A percentile compares a stretch with the other conserved stretches of the same genome.
These are phyloP conservation scores for Ustilago vetiveriae DNA, from an alignment of 1,284 basidiomycete genomes.

Conservation along the genomic window DNA sequence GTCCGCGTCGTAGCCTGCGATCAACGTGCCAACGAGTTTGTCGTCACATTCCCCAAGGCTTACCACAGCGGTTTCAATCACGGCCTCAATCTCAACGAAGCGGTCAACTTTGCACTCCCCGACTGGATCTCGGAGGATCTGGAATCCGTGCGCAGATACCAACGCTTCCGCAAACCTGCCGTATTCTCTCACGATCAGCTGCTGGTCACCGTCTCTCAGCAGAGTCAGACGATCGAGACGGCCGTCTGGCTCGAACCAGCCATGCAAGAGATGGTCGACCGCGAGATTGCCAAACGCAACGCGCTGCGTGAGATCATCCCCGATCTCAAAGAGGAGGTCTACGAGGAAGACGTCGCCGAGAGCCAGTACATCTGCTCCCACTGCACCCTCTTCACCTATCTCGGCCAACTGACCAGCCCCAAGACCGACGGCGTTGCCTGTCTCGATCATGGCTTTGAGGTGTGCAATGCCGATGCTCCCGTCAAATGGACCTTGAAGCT, in stretches of 20 bases:
- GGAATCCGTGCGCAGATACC: constrained; percentile 84
- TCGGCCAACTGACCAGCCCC: constrained; percentile 79
- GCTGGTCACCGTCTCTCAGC: constrained; percentile 90
- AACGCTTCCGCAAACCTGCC: constrained; percentile 87
- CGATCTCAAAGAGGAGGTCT: constrained; percentile 76
- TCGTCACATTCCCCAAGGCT: constrained; percentile 94
- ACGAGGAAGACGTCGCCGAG: constrained; percentile 83
- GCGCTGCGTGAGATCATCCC: constrained; percentile 69
- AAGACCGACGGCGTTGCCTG: constrained; percentile 79
- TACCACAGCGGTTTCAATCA: constrained; percentile 99
- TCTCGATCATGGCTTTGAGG: constrained; percentile 80
- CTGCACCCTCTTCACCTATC: constrained; percentile 95
- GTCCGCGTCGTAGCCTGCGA: constrained; percentile 95
- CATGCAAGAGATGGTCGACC: constrained; percentile 86
- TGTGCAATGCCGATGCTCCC: constrained; percentile 77
- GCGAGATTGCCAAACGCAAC: constrained; percentile 79
- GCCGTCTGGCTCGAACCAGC: constrained; percentile 81
- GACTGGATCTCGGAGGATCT: constrained; percentile 91
- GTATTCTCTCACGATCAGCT: constrained; percentile 99
- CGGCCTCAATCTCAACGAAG: constrained; percentile 97
- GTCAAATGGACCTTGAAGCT: constrained; percentile 76
- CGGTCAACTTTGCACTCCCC: constrained; percentile 97
- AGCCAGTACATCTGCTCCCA: constrained; percentile 92
- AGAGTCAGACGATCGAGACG: constrained; percentile 90
- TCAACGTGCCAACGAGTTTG: constrained; percentile 94